Evolutionary conservation across 805 yeast genomes (phyloP), one percentile per base, ranked within the genome.

Genomic region (Candida caryicola): DNA sequence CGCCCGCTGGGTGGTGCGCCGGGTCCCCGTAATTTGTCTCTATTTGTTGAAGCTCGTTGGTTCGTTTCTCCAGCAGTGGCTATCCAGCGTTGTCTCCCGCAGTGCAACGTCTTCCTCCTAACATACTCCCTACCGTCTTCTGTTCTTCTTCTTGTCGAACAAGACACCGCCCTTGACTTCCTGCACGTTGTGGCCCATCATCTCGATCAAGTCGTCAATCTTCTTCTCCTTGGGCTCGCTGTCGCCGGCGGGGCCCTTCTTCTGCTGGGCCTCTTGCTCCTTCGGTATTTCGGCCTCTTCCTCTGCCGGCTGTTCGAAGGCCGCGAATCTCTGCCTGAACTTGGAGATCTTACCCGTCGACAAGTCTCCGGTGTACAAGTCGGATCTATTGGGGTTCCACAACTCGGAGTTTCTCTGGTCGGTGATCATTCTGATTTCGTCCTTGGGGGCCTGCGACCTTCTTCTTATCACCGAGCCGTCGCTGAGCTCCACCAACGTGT

Each of bases 401-500:
- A 85, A 62, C 25, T 89, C 79, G 53, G 79, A 81, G 54, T 85
- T 86, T 64, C 96, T 79, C 71, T 85, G 95, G 62, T 93, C 99
- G 36, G 81, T 78, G 50, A 93, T 77, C 77, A 88, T 79, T 59
- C 93, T 74, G 52, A 86, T 70, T 55, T 93, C 96, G 37, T 77
- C 82, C 52, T 87, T 85, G 8, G 99, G 99, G 43, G 80, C 87
- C 47, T 85, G 95, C 1, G 96, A 80, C 52, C 85, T 76, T 63
- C 99, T 77, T 25, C 69, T 70, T 23, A 89, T 71, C 2, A 95
- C 95, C 21, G 96, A 85, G 2, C 99, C 99, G 59, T 93, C 99
- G 48, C 95, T 83, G 41, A 90, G 73, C 63, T 91, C 95, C n/a
- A 93, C 90, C 26, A 74, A 64, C 23, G 90, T 84, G 47, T 91